phyloP scores from a whole-genome alignment of 2,329 filamentous ascomycete species.

The Verticillium alfalfae region DNA sequence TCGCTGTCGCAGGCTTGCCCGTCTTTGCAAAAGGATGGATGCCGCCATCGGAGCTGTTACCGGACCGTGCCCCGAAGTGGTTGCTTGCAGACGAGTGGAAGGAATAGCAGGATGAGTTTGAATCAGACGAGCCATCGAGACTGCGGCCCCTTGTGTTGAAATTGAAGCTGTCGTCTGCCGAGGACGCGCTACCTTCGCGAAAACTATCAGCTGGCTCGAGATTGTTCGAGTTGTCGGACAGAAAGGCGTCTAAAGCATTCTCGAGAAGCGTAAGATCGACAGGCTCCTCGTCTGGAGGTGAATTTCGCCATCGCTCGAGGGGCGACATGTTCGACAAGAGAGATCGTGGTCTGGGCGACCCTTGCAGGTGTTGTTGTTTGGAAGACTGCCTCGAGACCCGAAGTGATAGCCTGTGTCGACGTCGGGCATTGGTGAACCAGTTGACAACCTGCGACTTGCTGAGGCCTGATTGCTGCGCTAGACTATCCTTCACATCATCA shows the following conservation, averaged over 20 bases:
- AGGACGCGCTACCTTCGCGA: slow-evolving; percentile 21
- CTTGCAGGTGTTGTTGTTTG: slow-evolving; percentile 24
- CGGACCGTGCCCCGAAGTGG: background rate
- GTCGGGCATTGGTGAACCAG: slow-evolving; percentile 46
- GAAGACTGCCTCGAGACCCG: slow-evolving; percentile 16
- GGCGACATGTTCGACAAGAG: slow-evolving; percentile 32
- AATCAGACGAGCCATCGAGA: slow-evolving; percentile 14
- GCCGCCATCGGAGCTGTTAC: slow-evolving; percentile 2
- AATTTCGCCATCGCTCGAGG: slow-evolving; percentile 27
- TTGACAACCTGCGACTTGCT: slow-evolving; percentile 38
- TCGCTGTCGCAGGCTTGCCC: slow-evolving; percentile 7
- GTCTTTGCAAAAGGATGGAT: background rate
- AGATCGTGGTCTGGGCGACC: slow-evolving; percentile 35
- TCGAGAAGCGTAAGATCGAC: slow-evolving; percentile 31
- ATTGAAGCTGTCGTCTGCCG: slow-evolving; percentile 22
- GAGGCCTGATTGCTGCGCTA: slow-evolving; percentile 36
- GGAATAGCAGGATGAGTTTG: slow-evolving; percentile 8
- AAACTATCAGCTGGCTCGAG: slow-evolving; percentile 4
- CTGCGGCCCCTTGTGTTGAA: slow-evolving; percentile 9
- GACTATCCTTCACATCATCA: slow-evolving; percentile 34
- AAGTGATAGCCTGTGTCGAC: slow-evolving; percentile 34
- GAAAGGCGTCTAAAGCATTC: slow-evolving; percentile 19
- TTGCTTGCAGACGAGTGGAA: slow-evolving; percentile 2
- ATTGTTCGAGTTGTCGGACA: slow-evolving; percentile 8
- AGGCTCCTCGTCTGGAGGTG: slow-evolving; percentile 39